Evolutionary conservation across 768 basidiomycete genomes (phyloP), one percentile per base, ranked within the genome.

Genomic region (Boletus sp.): DNA sequence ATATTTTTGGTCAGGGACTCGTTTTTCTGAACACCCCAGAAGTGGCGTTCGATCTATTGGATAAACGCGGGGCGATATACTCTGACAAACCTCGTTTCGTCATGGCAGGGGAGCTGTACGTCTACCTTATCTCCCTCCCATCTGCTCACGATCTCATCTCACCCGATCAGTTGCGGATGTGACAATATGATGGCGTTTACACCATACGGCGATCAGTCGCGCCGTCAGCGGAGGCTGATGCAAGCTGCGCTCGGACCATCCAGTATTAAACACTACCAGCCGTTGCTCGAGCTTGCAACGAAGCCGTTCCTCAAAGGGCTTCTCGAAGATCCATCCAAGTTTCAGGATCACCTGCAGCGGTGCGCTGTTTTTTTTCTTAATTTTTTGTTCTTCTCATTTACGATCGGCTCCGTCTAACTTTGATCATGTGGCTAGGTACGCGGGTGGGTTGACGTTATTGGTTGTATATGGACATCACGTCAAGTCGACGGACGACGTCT

Each of bases 161-260:
- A 4, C 17, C 41, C 57, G 59, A 62, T 60, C 57, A 77, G 74
- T 17, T 73, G 86, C 63, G 85, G 85, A 39, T 87, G 85, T 68
- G 78, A 87, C 64, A 82, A 85, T 67, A 87, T 89, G 83, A 80
- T 84, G 52, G 85, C 85, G 2, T 88, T 90, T 68, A 85, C 84
- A 5, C 77, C 78, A 17, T 87, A 89, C 64, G 82, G 83, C 35
- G 84, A 86, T 58, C 77, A 78, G 64, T 78, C 77, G 45, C 83
- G 81, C 55, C 81, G 86, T 24, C 86, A 89, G 68, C 83, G 89
- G 63, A 80, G 73, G 61, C 79, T 90, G 42, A 81, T 89, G 72
- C 83, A 84, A 66, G 79, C 80, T 50, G 86, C 87, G 7, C 78
- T 90, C 37, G 81, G 82, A 37, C 59, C 75, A 30, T 75, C 77